These are phyloP conservation scores for Euphorbia tirucalli DNA, from an alignment of 345 rosid species.

Conservation along the genomic window DNA sequence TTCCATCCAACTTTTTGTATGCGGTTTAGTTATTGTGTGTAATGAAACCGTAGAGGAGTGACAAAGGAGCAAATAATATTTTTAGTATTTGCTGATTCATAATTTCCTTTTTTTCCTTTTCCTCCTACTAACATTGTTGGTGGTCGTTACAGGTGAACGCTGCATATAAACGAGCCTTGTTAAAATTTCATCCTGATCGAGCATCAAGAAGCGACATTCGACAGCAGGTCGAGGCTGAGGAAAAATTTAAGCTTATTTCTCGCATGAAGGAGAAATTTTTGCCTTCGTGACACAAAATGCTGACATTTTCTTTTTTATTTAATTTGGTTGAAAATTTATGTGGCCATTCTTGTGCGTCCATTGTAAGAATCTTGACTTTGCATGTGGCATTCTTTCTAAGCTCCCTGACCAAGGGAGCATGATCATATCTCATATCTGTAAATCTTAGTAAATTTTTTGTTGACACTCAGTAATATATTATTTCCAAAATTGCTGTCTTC, in stretches of 20 bases:
- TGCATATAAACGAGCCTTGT: conserved; percentile 68
- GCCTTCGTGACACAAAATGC: conserved; percentile 30
- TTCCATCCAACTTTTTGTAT: no score
- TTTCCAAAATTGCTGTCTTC: no score
- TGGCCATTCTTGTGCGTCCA: no score
- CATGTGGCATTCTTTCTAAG: no score
- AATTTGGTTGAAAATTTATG: no score
- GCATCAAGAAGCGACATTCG: conserved; percentile 63
- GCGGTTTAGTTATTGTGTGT: not conserved
- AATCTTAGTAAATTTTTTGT: no score
- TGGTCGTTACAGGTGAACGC: conserved; percentile 62
- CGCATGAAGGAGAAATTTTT: conserved; percentile 75
- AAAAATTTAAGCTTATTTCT: conserved; percentile 79
- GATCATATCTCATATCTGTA: no score
- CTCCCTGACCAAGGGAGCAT: no score
- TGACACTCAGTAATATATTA: no score
- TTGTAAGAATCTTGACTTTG: no score
- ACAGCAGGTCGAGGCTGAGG: conserved; percentile 86
- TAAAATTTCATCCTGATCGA: conserved; percentile 83
- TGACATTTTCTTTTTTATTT: conserved; percentile 6
- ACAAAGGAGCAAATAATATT: no score
- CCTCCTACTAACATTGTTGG: not conserved
- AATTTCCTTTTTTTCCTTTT: not conserved
- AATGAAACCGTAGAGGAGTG: not conserved
- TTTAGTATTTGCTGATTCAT: no score